These are phyloP conservation scores for Clarireedia monteithiana DNA, from an alignment of 2,329 filamentous ascomycete genomes.

Conservation along the genomic window DNA sequence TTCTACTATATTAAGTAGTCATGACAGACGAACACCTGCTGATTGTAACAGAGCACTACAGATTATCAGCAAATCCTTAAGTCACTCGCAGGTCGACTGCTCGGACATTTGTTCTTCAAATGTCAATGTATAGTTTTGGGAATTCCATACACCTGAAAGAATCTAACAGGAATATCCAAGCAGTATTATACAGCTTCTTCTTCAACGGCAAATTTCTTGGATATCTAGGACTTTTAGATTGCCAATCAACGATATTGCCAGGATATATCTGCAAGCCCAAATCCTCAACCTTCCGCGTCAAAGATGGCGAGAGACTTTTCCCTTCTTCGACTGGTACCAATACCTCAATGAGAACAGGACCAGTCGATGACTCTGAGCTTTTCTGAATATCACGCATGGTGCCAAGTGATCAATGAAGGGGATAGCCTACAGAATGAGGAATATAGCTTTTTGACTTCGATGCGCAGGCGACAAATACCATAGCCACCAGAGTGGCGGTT, in stretches of 20 bases:
- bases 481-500: too few species aligned
- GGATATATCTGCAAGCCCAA: background rate
- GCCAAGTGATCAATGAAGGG: too few species aligned
- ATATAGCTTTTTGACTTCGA: too few species aligned
- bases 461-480: too few species aligned
- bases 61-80: background rate
- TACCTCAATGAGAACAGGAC: background rate
- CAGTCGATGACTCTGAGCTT: background rate
- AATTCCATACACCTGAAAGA: background rate
- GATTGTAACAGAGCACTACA: background rate
- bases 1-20: background rate
- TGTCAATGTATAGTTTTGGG: background rate
- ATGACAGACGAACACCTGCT: background rate
- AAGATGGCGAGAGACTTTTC: too few species aligned
- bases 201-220: conserved; percentile 3
- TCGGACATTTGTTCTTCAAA: background rate
- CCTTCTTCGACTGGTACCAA: too few species aligned
- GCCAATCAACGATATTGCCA: background rate
- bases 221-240: background rate
- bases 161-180: conserved; percentile 4
- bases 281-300: background rate
- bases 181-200: background rate
- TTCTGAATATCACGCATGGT: background rate
- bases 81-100: background rate
- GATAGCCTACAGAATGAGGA: too few species aligned